Percentiles rank a stretch among this genome's conserved stretches.
Conservation (phyloP, 768 basidiomycete species). For the Phaffia australis region DNA sequence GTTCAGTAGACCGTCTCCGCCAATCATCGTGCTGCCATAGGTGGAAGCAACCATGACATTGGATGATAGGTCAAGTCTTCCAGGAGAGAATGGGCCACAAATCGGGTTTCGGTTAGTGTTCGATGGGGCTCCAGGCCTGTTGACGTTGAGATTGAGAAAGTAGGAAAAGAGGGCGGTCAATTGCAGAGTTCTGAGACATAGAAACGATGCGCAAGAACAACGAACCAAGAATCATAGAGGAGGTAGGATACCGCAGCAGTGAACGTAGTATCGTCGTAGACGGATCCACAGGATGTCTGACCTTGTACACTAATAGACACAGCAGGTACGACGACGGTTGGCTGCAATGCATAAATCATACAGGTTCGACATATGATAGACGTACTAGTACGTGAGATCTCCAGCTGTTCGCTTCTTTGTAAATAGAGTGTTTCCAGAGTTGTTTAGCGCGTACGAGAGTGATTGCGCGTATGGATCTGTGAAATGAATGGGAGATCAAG, state of each 20-base stretch:
- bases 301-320: constrained; percentile 1
- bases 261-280: constrained; percentile 7
- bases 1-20: constrained; percentile 9
- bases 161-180: background rate
- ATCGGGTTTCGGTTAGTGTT: constrained; percentile 17
- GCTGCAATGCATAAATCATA: too few species aligned
- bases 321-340: background rate
- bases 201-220: background rate
- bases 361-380: background rate
- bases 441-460: constrained; percentile 13
- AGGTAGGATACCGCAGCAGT: constrained; percentile 14
- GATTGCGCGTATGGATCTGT: constrained; percentile 9
- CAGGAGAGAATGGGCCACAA: constrained; percentile 11
- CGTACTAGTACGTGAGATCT: constrained; percentile 4
- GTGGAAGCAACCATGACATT: constrained; percentile 2
- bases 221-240: constrained; percentile 12
- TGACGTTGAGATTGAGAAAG: background rate
- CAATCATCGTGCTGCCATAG: background rate
- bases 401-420: background rate
- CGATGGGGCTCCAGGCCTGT: constrained; percentile 11
- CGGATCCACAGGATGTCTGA: constrained; percentile 15
- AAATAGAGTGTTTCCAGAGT: constrained; percentile 10
- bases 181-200: too few species aligned
- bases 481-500: too few species aligned
- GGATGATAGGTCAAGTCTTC: background rate